phyloP scores from a whole-genome alignment of 306 rosid genomes.

The Trichosanthes truncata region DNA sequence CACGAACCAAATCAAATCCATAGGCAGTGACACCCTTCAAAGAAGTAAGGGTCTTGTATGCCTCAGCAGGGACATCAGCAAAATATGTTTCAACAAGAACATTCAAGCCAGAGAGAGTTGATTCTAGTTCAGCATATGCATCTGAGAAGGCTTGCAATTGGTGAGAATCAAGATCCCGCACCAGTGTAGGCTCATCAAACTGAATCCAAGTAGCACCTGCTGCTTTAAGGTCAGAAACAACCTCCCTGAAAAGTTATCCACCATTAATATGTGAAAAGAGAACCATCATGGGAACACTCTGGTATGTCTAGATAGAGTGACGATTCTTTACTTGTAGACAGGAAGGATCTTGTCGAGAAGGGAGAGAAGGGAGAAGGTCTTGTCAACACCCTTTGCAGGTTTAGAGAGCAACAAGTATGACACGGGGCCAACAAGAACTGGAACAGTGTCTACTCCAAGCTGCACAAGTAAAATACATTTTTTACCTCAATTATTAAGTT shows the following conservation, averaged over 20 bases:
- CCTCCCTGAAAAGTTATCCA: conserved; percentile 43
- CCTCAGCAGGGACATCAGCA: conserved; percentile 64
- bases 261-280: background rate
- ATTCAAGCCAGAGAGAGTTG: conserved; percentile 56
- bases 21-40: conserved; percentile 66
- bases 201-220: conserved; percentile 84
- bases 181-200: conserved; percentile 80
- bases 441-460: conserved; percentile 70
- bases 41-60: conserved; percentile 58
- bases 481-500: background rate
- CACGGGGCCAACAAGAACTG: conserved; percentile 77
- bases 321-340: conserved; percentile 43
- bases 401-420: conserved; percentile 77
- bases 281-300: background rate
- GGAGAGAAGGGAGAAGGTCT: conserved; percentile 48
- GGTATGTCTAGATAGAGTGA: background rate
- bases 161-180: conserved; percentile 57
- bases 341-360: conserved; percentile 59
- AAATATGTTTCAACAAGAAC: conserved; percentile 69
- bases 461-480: conserved; percentile 16
- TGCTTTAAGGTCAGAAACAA: conserved; percentile 60
- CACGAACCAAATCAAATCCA: conserved; percentile 81
- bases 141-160: conserved; percentile 53
- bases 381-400: conserved; percentile 69
- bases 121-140: conserved; percentile 54